Evolutionary conservation across 768 basidiomycete species (phyloP).

Genomic region (Naematelia encephala): DNA sequence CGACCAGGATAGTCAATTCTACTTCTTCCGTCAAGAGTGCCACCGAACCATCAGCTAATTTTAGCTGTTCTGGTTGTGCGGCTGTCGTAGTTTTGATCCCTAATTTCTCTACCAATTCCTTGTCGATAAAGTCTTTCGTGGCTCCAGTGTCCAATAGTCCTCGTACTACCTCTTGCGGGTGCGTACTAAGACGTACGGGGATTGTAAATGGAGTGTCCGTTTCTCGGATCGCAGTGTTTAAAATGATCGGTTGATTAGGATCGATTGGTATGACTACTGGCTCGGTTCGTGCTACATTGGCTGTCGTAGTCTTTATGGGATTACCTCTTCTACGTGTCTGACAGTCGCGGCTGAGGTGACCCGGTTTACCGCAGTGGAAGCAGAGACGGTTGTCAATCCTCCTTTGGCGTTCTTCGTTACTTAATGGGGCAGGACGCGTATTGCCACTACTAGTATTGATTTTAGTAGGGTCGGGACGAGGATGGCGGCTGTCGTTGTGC

Average conservation of each 20-base stretch:
- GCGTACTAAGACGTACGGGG: neutral
- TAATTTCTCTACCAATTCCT: neutral
- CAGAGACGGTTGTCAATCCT: no score
- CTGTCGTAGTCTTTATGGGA: neutral
- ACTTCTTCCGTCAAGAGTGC: neutral
- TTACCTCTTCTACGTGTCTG: no score
- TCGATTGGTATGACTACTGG: neutral
- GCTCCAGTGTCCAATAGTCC: constrained; percentile 5
- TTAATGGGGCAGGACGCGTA: no score
- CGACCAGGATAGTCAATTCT: neutral
- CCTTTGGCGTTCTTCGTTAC: no score
- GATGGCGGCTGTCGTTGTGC: no score
- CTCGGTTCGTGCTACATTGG: neutral
- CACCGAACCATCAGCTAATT: neutral
- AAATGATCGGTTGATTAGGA: neutral
- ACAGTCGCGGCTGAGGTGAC: no score
- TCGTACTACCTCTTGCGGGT: neutral
- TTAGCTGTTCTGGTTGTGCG: neutral
- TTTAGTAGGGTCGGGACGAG: no score
- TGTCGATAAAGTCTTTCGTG: constrained; percentile 3
- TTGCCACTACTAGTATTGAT: no score
- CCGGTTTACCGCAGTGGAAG: no score
- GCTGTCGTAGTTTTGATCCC: neutral
- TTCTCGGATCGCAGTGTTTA: neutral
- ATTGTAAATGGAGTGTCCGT: neutral